Base-by-base conservation (phyloP, 805 yeast genomes). In the Metschnikowia continentalis region DNA sequence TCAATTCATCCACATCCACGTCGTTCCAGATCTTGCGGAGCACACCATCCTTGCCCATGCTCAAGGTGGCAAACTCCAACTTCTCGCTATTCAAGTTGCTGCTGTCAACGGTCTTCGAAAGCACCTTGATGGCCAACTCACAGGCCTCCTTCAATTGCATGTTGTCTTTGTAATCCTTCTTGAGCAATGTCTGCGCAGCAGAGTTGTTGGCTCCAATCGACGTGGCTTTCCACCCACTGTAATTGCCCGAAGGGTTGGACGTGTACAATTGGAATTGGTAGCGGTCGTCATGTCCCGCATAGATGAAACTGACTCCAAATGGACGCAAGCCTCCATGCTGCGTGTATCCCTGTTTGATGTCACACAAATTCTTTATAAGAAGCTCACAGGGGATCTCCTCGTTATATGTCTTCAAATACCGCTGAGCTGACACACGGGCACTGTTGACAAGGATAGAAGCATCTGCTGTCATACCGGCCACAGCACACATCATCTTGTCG, bases 301-400 rank as follows among this genome's bases (percentile, higher is more conserved):
- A 94, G 54, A 94, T 81, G 70, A 94, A 91, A 47, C 96, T 87
- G 38, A 94, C 99, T 63, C 99, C 99, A 68, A 90, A 94, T 19
- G 99, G 99, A 70, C 99, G 86, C 63, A 94, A 79, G 35, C 99
- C 99, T 66, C 99, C 99, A 66, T 88, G 96, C 70, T 94, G 99
- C 6, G 99, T 94, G 70, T 94, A 94, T 10, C 98, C 97, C 69
- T 94, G 99, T 70, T 94, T 94, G 55, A 89, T 81, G 70, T 94
- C 96, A 73, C 97, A 90, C 56, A 94, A 77, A 56, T 86, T 79
- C 65, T 89, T 88, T 57, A 94, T 97, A 57, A 94, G 80, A 49
- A 84, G 78, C 69, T 90, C 97, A 52, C 92, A 87, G n/a, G 97
- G 97, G 46, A 92, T 88, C 55, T 90, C 90, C 70, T 90, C 96